Evolutionary conservation across 2,329 filamentous ascomycete genomes (phyloP), one percentile per base, ranked within the genome.

Genomic region (Clarireedia sp.): DNA sequence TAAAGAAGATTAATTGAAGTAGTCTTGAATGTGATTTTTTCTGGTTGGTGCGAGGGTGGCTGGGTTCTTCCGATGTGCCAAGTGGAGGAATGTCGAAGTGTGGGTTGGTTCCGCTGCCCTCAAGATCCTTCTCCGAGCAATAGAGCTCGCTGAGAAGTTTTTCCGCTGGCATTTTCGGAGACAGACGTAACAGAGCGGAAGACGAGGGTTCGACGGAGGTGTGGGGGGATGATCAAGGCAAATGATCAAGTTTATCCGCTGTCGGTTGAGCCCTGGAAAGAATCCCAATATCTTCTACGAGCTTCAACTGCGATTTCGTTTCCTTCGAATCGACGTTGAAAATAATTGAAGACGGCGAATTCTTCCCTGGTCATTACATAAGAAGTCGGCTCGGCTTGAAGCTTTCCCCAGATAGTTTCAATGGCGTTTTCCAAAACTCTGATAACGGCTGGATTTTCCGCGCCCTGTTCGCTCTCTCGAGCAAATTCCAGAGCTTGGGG

Each of bases 281-380:
- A 72, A 63, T 79, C 74, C 80, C 80, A 83, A 67, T 76, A 82
- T 57, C 78, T 71, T 62, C 68, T 74, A 59, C 73, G 72, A 17
- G 79, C 79, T 38, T 68, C 70, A n/a, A 72, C 66, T 41, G 76
- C 76, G n/a, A 73, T 63, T 60, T 72, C 66, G 60, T 78, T 69
- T 57, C 80, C 79, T 29, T 73, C 69, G 66, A 86, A 90, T 9
- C 85, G 80, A 59, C 79, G 72, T 59, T 87, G 85, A 70, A 87
- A 92, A 71, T 86, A 92, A 74, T 94, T 95, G 80, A 95, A 90
- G 58, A 95, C 78, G 54, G 87, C 82, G 66, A 94, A 95, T 72
- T 95, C 89, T 70, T 89, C 83, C 59, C 79, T 76, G 36, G 76
- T 82, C 74, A 95, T 83, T 60, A 94, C 71, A 70, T 92, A 95